Conservation (phyloP, 441 rosid species). For the Gossypium davidsonii region DNA sequence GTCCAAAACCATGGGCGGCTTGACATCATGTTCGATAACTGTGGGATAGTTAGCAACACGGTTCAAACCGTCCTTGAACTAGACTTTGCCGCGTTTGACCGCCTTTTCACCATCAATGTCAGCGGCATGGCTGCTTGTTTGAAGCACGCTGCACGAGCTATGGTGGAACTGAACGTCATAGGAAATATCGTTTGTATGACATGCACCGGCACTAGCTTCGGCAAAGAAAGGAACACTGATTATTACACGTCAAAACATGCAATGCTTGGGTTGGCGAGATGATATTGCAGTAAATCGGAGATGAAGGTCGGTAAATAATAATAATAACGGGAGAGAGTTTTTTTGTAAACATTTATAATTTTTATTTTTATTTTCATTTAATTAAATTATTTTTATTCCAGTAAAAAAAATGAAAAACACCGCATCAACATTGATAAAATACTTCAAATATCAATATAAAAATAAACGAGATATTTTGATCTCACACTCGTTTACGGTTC, state of each 20-base stretch:
- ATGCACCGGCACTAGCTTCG: constrained; percentile 9
- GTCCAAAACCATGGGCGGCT: constrained; percentile 25
- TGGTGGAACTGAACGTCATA: constrained; percentile 22
- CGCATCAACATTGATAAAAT: no score
- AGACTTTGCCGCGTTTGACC: constrained; percentile 11
- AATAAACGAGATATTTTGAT: no score
- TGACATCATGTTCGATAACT: constrained; percentile 43
- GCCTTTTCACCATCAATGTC: neutral
- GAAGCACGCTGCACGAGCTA: constrained; percentile 11
- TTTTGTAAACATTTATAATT: no score
- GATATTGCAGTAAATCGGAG: no score
- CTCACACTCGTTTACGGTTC: no score
- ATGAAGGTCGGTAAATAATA: no score
- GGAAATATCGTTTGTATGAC: constrained; percentile 35
- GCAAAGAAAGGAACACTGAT: constrained; percentile 2
- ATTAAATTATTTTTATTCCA: no score
- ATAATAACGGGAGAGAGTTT: no score
- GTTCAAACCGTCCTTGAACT: constrained; percentile 25
- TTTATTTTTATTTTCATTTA: no score
- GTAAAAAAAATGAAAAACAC: no score
- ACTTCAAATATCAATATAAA: no score
- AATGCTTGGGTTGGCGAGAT: constrained; percentile 21
- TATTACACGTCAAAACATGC: constrained; percentile 32
- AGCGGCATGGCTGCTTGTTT: neutral
- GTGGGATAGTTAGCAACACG: constrained; percentile 15